These are phyloP conservation scores for Avicennia marina DNA, from an alignment of 257 asterid species.

Conservation along the genomic window DNA sequence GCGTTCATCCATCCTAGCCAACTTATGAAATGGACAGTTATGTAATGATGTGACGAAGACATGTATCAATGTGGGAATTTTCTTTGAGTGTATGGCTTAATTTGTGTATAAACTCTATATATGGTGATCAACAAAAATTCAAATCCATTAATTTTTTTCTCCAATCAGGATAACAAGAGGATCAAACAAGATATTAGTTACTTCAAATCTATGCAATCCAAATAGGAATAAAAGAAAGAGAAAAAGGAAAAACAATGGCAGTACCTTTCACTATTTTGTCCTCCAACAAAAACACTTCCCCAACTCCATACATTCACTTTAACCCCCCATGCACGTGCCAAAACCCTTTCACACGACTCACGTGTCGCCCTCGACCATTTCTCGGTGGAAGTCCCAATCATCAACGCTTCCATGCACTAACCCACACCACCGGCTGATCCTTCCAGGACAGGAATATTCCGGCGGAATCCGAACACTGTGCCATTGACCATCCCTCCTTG, in stretches of 20 bases:
- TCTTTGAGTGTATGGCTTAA: no score
- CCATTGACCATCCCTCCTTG: conserved; percentile 95
- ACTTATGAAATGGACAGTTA: no score
- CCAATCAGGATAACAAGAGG: no score
- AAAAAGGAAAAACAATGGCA: conserved; percentile 2
- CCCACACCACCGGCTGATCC: conserved; percentile 99
- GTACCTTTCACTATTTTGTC: conserved; percentile 23
- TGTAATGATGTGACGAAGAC: no score
- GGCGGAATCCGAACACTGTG: conserved; percentile 52
- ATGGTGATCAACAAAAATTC: no score
- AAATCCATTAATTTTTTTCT: no score
- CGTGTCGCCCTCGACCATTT: no score
- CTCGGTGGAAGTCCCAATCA: conserved; percentile 21
- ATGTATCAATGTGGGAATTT: no score
- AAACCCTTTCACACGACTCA: no score
- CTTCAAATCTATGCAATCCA: conserved; percentile 42
- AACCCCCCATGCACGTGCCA: conserved; percentile 34
- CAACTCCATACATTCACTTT: conserved; percentile 8
- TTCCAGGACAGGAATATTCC: conserved; percentile 97
- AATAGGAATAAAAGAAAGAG: background rate
- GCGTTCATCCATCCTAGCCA: no score
- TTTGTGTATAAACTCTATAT: no score
- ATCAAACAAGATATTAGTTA: conserved; percentile 22
- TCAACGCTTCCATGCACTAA: conserved; percentile 95
- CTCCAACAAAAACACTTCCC: conserved; percentile 28